phyloP scores from a whole-genome alignment of 148 eudicot genomes.

The Selenicereus undatus region DNA sequence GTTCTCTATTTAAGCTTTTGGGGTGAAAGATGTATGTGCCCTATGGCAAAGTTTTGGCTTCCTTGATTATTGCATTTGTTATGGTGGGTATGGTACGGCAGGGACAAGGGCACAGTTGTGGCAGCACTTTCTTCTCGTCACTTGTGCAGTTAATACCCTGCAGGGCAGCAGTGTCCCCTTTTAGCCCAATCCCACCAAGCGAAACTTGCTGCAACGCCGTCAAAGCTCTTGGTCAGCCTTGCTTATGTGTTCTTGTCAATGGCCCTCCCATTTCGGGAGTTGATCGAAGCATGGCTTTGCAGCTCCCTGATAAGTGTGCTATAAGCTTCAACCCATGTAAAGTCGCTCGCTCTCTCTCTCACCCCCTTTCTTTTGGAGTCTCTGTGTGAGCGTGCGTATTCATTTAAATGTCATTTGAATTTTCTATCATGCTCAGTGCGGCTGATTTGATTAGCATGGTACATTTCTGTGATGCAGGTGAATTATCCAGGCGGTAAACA shows the following conservation, averaged over 20 bases:
- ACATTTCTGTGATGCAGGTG: slow-evolving; percentile 1
- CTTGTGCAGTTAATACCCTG: slow-evolving; percentile 89
- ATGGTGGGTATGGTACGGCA: slow-evolving; percentile 29
- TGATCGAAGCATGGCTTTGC: slow-evolving; percentile 86
- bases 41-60: slow-evolving; percentile 14
- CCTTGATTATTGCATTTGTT: slow-evolving; percentile 32
- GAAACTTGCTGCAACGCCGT: slow-evolving; percentile 78
- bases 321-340: slow-evolving; percentile 76
- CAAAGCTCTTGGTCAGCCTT: slow-evolving; percentile 76
- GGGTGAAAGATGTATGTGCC: slow-evolving; percentile 32
- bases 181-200: slow-evolving; percentile 71
- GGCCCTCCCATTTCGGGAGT: slow-evolving; percentile 91
- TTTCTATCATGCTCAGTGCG: background rate
- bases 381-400: too few species aligned
- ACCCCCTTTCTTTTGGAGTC: background rate
- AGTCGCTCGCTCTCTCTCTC: background rate
- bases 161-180: slow-evolving; percentile 67
- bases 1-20: background rate
- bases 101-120: slow-evolving; percentile 48
- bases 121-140: slow-evolving; percentile 74
- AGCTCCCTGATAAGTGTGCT: slow-evolving; percentile 79
- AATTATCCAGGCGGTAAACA: background rate
- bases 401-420: background rate
- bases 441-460: background rate
- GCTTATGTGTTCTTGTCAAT: slow-evolving; percentile 74